Evolutionary conservation across 768 basidiomycete species (phyloP).

Genomic region (Tulasnella sp.): DNA sequence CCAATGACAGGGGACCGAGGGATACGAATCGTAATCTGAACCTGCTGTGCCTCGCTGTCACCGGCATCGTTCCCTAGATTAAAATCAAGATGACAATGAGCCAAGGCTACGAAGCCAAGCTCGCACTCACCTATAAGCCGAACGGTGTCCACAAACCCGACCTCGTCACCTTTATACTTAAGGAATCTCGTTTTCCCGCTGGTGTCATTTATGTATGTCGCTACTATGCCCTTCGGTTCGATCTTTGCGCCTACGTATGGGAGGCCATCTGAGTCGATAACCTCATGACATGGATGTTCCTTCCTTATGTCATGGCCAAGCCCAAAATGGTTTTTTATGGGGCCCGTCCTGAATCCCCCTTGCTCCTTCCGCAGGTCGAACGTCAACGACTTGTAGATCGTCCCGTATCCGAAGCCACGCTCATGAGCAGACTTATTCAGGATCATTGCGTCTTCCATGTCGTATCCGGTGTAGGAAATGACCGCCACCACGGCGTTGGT

Average conservation of each 20-base stretch:
- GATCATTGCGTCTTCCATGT: slow-evolving; percentile 99
- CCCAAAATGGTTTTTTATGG: slow-evolving; percentile 82
- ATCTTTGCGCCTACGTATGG: slow-evolving; percentile 67
- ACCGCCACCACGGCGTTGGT: slow-evolving; percentile 99
- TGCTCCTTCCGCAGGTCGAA: slow-evolving; percentile 48
- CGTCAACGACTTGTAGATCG: slow-evolving; percentile 89
- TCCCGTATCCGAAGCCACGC: slow-evolving; percentile 93
- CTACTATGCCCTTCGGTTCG: slow-evolving; percentile 55
- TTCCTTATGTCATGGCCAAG: slow-evolving; percentile 52
- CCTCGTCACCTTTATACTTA: slow-evolving; percentile 96
- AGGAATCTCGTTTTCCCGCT: slow-evolving; percentile 72
- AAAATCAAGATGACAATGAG: neutral
- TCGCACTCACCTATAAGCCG: slow-evolving; percentile 66
- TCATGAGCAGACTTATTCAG: slow-evolving; percentile 98
- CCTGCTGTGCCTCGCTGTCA: slow-evolving; percentile 79
- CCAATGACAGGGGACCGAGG: slow-evolving; percentile 94
- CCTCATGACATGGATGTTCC: slow-evolving; percentile 37
- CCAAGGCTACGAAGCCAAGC: neutral
- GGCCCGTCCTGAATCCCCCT: slow-evolving; percentile 34
- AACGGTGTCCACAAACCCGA: slow-evolving; percentile 80
- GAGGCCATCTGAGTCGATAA: slow-evolving; percentile 74
- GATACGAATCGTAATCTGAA: slow-evolving; percentile 88
- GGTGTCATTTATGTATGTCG: slow-evolving; percentile 80
- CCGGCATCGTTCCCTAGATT: slow-evolving; percentile 68
- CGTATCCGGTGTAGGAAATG: slow-evolving; percentile 98